These are phyloP conservation scores for Aspergillus cejpii DNA, from an alignment of 2,329 filamentous ascomycete species.

Conservation along the genomic window DNA sequence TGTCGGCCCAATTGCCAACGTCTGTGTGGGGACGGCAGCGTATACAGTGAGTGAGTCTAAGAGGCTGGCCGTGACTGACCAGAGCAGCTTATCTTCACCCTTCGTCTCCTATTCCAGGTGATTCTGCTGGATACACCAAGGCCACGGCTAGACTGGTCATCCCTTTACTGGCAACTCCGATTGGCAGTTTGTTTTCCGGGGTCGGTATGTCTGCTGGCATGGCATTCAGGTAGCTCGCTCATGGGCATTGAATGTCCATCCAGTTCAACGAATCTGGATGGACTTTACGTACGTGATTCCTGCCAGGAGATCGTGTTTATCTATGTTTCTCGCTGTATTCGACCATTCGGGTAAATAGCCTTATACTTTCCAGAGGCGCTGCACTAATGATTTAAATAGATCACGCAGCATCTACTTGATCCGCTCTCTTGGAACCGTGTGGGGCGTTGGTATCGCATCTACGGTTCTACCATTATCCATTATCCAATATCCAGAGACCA, in stretches of 20 bases:
- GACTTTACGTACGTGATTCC: conserved; percentile 43
- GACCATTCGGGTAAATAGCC: conserved; percentile 50
- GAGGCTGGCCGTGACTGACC: background rate
- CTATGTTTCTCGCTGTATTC: conserved; percentile 57
- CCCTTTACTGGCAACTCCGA: conserved; percentile 42
- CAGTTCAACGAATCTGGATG: conserved; percentile 39
- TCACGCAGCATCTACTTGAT: conserved; percentile 60
- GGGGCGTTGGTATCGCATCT: conserved; percentile 58
- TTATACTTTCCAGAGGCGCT: background rate
- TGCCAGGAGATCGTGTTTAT: conserved; percentile 48
- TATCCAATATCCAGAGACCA: too few relatives aligned
- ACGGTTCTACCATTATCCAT: too few relatives aligned
- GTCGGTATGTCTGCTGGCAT: conserved; percentile 43
- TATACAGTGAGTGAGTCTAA: conserved; percentile 49
- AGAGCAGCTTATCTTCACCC: conserved; percentile 43
- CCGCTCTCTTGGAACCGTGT: conserved; percentile 57
- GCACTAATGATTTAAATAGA: conserved; percentile 36
- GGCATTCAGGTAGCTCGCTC: conserved; percentile 35
- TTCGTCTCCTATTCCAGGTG: conserved; percentile 43
- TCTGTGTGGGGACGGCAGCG: conserved; percentile 55
- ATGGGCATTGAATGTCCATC: conserved; percentile 41
- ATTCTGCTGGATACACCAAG: conserved; percentile 40
- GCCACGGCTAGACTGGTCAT: conserved; percentile 42
- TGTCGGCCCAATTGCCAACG: conserved; percentile 54
- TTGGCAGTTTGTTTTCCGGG: conserved; percentile 42